Conservation (phyloP, 371 early-diverging fungal genomes). For the Syncephalastrum sp. region DNA sequence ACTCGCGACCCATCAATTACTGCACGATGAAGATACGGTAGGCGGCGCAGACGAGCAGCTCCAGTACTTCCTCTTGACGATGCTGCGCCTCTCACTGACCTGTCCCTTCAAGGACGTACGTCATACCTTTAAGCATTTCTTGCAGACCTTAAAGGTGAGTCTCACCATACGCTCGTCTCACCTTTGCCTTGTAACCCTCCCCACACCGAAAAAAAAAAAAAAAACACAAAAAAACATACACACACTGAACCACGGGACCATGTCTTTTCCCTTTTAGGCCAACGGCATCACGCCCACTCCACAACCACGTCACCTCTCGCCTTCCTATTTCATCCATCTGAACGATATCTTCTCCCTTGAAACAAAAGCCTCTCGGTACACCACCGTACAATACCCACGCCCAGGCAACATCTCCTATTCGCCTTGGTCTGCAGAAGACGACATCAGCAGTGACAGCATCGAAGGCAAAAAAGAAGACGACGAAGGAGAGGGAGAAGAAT, state of each 20-base stretch:
- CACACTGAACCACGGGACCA: neutral
- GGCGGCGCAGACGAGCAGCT: slow-evolving; percentile 34
- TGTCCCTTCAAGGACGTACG: slow-evolving; percentile 65
- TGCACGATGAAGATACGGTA: slow-evolving; percentile 21
- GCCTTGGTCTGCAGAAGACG: slow-evolving; percentile 43
- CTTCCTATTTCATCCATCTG: slow-evolving; percentile 58
- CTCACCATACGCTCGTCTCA: neutral
- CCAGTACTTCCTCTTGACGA: slow-evolving; percentile 52
- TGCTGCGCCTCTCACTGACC: slow-evolving; percentile 52
- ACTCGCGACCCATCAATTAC: neutral
- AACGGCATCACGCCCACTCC: slow-evolving; percentile 47
- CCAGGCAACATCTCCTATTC: slow-evolving; percentile 42
- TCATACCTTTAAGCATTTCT: slow-evolving; percentile 43
- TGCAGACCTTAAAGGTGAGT: slow-evolving; percentile 45
- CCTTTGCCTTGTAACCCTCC: neutral
- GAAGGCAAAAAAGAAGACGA: slow-evolving; percentile 3
- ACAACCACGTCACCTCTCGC: slow-evolving; percentile 51
- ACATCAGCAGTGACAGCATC: slow-evolving; percentile 10
- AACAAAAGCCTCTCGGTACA: slow-evolving; percentile 23
- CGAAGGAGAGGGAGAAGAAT: slow-evolving; percentile 11
- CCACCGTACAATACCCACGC: slow-evolving; percentile 36
- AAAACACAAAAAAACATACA: neutral
- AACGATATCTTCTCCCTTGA: slow-evolving; percentile 47
- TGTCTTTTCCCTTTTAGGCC: slow-evolving; percentile 23
- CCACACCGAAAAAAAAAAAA: neutral